These are phyloP conservation scores for Saraca asoca DNA, from an alignment of 331 rosid species.

Conservation along the genomic window DNA sequence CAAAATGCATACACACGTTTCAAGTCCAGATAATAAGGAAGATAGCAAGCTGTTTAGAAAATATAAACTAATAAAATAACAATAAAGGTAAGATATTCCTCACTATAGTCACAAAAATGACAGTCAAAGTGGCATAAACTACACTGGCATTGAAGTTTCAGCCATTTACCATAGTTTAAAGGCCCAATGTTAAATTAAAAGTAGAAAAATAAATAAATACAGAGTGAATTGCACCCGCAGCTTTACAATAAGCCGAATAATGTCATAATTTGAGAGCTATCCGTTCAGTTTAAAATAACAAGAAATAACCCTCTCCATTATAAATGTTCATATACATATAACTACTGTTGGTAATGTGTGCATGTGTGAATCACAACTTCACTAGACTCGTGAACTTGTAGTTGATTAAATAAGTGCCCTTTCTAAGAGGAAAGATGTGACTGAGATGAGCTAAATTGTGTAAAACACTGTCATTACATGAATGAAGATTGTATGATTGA, in stretches of 20 bases:
- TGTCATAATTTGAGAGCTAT: too few relatives aligned
- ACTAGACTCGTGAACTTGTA: too few relatives aligned
- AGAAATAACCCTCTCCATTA: too few relatives aligned
- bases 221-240: not conserved
- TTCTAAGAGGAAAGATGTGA: too few relatives aligned
- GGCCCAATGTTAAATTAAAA: not conserved
- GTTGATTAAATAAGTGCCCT: too few relatives aligned
- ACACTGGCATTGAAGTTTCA: not conserved
- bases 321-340: too few relatives aligned
- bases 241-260: not conserved
- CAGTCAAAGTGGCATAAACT: not conserved
- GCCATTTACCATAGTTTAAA: not conserved
- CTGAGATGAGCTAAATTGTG: too few relatives aligned
- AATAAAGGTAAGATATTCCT: not conserved
- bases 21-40: not conserved
- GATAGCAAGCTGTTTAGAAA: not conserved
- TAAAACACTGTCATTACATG: too few relatives aligned
- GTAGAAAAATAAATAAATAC: not conserved
- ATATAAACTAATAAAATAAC: not conserved
- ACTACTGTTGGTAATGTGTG: too few relatives aligned
- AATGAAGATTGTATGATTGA: not conserved
- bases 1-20: not conserved
- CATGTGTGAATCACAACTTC: too few relatives aligned
- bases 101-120: not conserved
- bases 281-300: too few relatives aligned